Evolutionary conservation across 495 filamentous ascomycete species (phyloP).

Genomic region (Trichoderma gamsii): DNA sequence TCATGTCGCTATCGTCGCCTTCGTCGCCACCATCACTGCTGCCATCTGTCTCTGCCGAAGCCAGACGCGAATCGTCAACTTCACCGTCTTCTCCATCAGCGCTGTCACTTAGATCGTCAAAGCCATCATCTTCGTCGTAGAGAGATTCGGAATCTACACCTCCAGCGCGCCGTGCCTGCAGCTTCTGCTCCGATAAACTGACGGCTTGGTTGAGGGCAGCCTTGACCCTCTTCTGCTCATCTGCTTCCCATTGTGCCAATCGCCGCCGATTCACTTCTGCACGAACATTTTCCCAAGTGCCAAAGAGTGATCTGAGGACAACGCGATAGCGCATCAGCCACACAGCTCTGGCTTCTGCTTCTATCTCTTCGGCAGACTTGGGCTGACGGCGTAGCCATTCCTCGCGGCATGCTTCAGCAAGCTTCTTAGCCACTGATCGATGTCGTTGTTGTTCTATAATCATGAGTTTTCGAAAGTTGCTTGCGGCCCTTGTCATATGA

Average conservation of each 20-base stretch:
- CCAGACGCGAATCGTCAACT: constrained; percentile 45
- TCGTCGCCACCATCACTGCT: constrained; percentile 46
- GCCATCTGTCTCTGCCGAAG: constrained; percentile 39
- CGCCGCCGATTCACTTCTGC: constrained; percentile 68
- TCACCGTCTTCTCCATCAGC: constrained; percentile 31
- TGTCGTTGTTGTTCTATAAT: constrained; percentile 71
- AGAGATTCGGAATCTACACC: constrained; percentile 37
- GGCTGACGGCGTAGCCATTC: constrained; percentile 62
- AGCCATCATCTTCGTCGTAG: constrained; percentile 48
- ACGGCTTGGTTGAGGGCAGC: constrained; percentile 78
- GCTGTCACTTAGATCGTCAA: constrained; percentile 21
- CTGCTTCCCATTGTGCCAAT: constrained; percentile 72
- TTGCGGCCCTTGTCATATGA: constrained; percentile 72
- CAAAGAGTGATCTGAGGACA: constrained; percentile 61
- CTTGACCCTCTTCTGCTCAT: constrained; percentile 74
- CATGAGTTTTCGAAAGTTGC: constrained; percentile 74
- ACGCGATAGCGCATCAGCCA: constrained; percentile 55
- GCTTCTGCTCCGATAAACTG: constrained; percentile 57
- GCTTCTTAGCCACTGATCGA: constrained; percentile 53
- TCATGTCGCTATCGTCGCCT: constrained; percentile 52
- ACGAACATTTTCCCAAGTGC: constrained; percentile 73
- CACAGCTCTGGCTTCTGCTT: constrained; percentile 48
- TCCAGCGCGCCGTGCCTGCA: constrained; percentile 43
- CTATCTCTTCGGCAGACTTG: constrained; percentile 64
- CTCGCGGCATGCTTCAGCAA: constrained; percentile 54